Conservation (phyloP, 169 alveolate genomes). For the Eimeria praecox region DNA sequence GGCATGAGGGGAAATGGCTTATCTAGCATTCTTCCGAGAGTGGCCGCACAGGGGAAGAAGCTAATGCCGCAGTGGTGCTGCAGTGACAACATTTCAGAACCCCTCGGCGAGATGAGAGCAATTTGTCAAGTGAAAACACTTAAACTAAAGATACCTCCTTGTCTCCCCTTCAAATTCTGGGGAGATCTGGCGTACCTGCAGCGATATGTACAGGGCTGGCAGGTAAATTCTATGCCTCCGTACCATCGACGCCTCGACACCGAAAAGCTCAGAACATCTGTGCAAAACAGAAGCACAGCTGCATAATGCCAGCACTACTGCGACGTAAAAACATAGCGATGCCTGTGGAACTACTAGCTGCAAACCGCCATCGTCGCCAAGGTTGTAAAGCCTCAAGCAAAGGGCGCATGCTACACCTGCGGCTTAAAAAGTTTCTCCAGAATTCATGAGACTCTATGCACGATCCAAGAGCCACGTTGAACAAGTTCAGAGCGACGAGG, state of each 20-base stretch:
- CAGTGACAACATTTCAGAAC: background rate
- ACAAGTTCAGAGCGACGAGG: constrained; percentile 54
- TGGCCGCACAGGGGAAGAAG: constrained; percentile 73
- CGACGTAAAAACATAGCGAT: background rate
- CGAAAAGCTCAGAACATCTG: constrained; percentile 65
- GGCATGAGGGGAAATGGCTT: constrained; percentile 73
- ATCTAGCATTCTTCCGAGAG: constrained; percentile 53
- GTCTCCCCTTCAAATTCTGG: background rate
- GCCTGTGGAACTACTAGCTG: background rate
- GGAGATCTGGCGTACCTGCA: constrained; percentile 45
- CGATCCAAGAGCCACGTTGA: constrained; percentile 68
- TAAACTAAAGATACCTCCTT: background rate
- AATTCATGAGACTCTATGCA: constrained; percentile 73
- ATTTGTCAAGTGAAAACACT: background rate
- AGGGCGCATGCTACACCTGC: constrained; percentile 19
- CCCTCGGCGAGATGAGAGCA: background rate
- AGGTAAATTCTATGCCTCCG: constrained; percentile 39
- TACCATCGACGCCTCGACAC: constrained; percentile 71
- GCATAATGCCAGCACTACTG: background rate
- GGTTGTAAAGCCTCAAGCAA: background rate
- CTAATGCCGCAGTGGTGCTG: constrained; percentile 81
- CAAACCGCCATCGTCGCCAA: background rate
- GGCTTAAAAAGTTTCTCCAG: constrained; percentile 61
- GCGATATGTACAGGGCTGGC: constrained; percentile 65
- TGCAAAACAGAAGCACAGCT: background rate